Evolutionary conservation across 2,329 filamentous ascomycete species (phyloP).

Genomic region (Hypoxylon sp.): DNA sequence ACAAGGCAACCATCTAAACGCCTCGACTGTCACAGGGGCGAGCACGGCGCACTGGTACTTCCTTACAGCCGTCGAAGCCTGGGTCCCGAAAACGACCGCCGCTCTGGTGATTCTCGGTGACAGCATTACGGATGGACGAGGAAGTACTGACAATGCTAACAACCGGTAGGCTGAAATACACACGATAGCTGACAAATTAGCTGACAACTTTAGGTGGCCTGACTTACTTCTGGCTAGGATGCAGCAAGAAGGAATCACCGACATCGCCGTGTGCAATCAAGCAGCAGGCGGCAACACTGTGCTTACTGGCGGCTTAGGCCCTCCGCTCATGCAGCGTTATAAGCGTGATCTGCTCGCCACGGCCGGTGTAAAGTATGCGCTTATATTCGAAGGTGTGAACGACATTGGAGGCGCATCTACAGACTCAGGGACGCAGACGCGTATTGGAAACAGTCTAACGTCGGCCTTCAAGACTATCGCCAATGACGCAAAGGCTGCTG

Average conservation of each 20-base stretch:
- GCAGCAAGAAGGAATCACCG: slow-evolving; percentile 62
- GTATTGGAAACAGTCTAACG: slow-evolving; percentile 66
- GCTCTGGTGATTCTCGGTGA: slow-evolving; percentile 72
- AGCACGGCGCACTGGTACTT: slow-evolving; percentile 69
- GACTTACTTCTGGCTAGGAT: slow-evolving; percentile 68
- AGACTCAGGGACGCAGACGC: slow-evolving; percentile 62
- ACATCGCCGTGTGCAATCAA: slow-evolving; percentile 74
- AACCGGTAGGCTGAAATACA: slow-evolving; percentile 60
- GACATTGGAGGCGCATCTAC: slow-evolving; percentile 71
- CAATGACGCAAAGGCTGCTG: slow-evolving; percentile 66
- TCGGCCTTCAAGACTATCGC: slow-evolving; percentile 72
- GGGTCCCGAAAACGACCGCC: slow-evolving; percentile 60
- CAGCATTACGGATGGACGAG: slow-evolving; percentile 77
- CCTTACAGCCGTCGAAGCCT: slow-evolving; percentile 71
- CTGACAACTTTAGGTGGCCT: slow-evolving; percentile 63
- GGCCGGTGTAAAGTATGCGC: slow-evolving; percentile 70
- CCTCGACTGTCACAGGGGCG: slow-evolving; percentile 61
- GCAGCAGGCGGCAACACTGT: slow-evolving; percentile 79
- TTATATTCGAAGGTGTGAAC: slow-evolving; percentile 79
- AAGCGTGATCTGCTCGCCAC: slow-evolving; percentile 75
- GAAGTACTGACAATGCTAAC: slow-evolving; percentile 73
- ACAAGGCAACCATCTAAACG: slow-evolving; percentile 69
- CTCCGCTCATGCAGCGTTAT: slow-evolving; percentile 71
- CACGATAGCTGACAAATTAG: background rate
- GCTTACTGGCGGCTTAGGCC: slow-evolving; percentile 73